Evolutionary conservation across 257 asterid species (phyloP), one percentile per base, ranked within the genome.

Genomic region (Apocynum venetum): DNA sequence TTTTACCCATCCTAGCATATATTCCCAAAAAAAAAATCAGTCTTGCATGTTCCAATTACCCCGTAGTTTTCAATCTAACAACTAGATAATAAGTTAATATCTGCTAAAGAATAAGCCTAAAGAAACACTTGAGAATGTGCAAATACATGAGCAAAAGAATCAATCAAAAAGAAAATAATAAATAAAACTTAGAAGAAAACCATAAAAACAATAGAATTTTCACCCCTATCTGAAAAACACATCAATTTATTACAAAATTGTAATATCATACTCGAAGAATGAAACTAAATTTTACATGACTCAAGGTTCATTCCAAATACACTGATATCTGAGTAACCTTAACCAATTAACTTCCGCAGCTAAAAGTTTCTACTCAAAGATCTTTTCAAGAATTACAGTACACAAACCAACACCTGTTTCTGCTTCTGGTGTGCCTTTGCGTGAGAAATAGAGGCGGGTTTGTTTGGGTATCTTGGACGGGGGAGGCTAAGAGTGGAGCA

Each of bases 1-100:
- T 92, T 74, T 82, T 85, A 61, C 73, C 91, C 99, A 93, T 95
- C 67, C 78, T 76, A 60, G 35, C 84, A 67, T 73, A 60, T 80
- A 55, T 36, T 2, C 11, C 71, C 44, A 60, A 61, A 73, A 0
- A 51, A 59, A 53, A 7, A 17, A 17, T 76, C 56, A 66, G 46
- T 56, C 41, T 52, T 35, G 6, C 35, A 59, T 38, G 49, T 47
- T 40, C 31, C 55, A n/a, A 46, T 11, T n/a, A 4, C 44, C 57
- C 14, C n/a, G 36, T 40, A 40, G 3, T 4, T 68, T 43, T 6
- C 35, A 68, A 20, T 38, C 20, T 36, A 64, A 35, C 47, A 36
- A 64, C 38, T 64, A 13, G 8, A 46, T 46, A 46, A 61, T 15
- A 35, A 61, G 31, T 25, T 25, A 25, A 25, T 25, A 25, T 25